Evolutionary conservation across 1,284 basidiomycete genomes (phyloP).

Genomic region (Cronartium quercuum): DNA sequence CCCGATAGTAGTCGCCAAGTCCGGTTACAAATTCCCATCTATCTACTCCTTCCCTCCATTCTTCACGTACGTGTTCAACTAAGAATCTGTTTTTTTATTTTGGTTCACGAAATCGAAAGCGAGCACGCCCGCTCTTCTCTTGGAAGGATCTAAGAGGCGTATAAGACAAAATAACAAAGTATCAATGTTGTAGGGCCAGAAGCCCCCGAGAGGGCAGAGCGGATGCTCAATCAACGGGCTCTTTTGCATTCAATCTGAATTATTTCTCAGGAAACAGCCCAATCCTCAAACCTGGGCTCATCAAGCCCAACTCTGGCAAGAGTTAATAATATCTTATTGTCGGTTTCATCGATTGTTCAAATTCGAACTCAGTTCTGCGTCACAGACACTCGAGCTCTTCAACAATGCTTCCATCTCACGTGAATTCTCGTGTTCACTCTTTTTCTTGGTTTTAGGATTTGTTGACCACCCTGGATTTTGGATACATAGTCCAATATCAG

Average conservation of each 20-base stretch:
- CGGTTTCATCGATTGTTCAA: slow-evolving; percentile 12
- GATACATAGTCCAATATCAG: no score
- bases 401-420: slow-evolving; percentile 9
- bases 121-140: no score
- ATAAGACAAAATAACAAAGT: background rate
- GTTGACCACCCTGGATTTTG: no score
- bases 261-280: slow-evolving; percentile 22
- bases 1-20: background rate
- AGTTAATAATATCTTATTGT: slow-evolving; percentile 29
- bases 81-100: no score
- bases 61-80: slow-evolving; percentile 24
- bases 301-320: slow-evolving; percentile 30
- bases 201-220: no score
- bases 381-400: slow-evolving; percentile 10
- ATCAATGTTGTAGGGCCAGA: no score
- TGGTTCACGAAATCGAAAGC: no score
- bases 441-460: no score
- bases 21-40: slow-evolving; percentile 14
- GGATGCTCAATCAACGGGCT: no score
- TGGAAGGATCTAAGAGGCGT: background rate
- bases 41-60: slow-evolving; percentile 33
- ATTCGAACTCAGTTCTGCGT: background rate
- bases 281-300: slow-evolving; percentile 34
- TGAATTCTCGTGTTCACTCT: no score
- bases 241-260: no score